Base-by-base conservation (phyloP, 768 basidiomycete genomes). In the Jaapia argillacea region DNA sequence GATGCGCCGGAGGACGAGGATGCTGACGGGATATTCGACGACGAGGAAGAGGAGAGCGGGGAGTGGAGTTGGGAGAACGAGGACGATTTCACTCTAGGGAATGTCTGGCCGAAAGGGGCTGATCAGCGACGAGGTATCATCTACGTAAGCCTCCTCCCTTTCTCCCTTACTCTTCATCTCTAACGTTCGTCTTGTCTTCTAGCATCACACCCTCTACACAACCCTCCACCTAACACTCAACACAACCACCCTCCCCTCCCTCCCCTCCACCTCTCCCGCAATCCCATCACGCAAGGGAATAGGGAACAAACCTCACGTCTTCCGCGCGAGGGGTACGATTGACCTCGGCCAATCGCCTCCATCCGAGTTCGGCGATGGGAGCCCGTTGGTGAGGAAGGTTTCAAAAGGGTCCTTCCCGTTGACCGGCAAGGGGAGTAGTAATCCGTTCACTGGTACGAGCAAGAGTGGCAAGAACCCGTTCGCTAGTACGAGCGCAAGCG, bases 1-100 rank as follows among this genome's bases (percentile, higher is more conserved):
- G 2, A 38, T 42, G 13, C 54, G 55, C n/a, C n/a, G n/a, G 31
- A 48, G 46, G 31, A 48, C 51, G 56, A 56, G 13, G 49, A 54
- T 4, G 62, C 62, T 1, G 65, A 63, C 27, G 64, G 69, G 0
- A n/a, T n/a, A n/a, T n/a, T n/a, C n/a, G n/a, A n/a, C n/a, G n/a
- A n/a, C n/a, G n/a, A n/a, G n/a, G n/a, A n/a, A n/a, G n/a, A n/a
- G n/a, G n/a, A n/a, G n/a, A n/a, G n/a, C n/a, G 68, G 68, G 4
- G 69, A 65, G 6, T 83, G 81, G 75, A 69, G 65, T 33, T 85
- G 82, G 83, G 72, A 77, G 41, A 72, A 76, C 2, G 84, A 85
- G 53, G 79, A 82, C 52, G 82, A 83, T 48, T 70, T 74, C 39
- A 72, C 72, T 0, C 56, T 85, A 12, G 67, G 55, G 5, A 72